Conservation (phyloP, 345 rosid species). For the Populus euphratica region DNA sequence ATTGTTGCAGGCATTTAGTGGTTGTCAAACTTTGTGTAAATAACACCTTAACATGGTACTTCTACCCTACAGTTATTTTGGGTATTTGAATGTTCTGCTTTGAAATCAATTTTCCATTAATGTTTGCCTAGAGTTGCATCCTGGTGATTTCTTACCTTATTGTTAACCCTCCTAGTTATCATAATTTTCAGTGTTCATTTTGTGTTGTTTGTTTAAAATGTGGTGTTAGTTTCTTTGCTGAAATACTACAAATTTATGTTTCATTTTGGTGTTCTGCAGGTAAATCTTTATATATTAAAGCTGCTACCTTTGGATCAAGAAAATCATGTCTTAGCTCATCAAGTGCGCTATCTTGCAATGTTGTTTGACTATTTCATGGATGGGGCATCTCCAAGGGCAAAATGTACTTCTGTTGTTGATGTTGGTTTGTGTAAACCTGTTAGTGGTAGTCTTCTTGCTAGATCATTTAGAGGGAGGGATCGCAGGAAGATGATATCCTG, state of each 20-base stretch:
- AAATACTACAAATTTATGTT: neutral
- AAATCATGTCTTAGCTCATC: constrained; percentile 61
- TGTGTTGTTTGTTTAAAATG: neutral
- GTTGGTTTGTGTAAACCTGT: constrained; percentile 82
- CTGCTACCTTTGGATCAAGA: constrained; percentile 58
- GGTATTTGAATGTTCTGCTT: neutral
- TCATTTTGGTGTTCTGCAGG: constrained; percentile 38
- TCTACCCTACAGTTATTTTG: neutral
- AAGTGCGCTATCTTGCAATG: constrained; percentile 73
- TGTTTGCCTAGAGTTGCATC: neutral
- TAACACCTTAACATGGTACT: neutral
- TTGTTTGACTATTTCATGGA: constrained; percentile 73
- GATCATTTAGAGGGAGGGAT: constrained; percentile 89
- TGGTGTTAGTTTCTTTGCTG: neutral
- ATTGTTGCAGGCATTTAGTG: neutral
- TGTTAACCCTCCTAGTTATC: neutral
- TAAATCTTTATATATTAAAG: constrained; percentile 73
- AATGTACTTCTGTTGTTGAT: constrained; percentile 57
- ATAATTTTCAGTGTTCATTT: neutral
- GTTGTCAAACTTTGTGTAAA: neutral
- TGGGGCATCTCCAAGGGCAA: constrained; percentile 47
- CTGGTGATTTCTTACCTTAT: neutral
- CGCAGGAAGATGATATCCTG: constrained; percentile 85
- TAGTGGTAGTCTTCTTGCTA: constrained; percentile 60
- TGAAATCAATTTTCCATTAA: neutral